These are phyloP conservation scores for Corylus avellana DNA, from an alignment of 306 rosid genomes.

Conservation along the genomic window DNA sequence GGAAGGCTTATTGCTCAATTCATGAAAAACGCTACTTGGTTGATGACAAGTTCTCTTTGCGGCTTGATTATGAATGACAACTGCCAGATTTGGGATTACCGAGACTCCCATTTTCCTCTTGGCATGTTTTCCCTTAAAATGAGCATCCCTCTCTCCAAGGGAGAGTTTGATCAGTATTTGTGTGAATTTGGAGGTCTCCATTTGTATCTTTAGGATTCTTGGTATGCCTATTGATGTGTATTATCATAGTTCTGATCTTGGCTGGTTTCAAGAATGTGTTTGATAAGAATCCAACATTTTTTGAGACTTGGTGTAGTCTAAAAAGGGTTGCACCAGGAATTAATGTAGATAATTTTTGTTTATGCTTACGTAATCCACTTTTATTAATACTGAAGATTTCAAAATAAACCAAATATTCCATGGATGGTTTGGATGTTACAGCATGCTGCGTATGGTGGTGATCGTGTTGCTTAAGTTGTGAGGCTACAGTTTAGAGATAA, in stretches of 20 bases:
- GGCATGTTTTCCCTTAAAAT: slow-evolving; percentile 15
- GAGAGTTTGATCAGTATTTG: slow-evolving; percentile 18
- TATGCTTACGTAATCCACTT: slow-evolving; percentile 10
- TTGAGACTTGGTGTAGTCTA: slow-evolving; percentile 20
- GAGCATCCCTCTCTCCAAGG: slow-evolving; percentile 13
- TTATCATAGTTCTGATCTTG: slow-evolving; percentile 22
- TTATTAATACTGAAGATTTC: neutral
- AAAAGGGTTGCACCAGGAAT: slow-evolving; percentile 15
- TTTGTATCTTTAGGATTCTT: slow-evolving; percentile 18
- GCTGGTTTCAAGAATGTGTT: slow-evolving; percentile 23
- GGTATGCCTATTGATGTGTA: slow-evolving; percentile 3
- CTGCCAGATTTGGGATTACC: slow-evolving; percentile 19
- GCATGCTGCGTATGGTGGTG: neutral
- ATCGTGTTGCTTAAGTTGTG: neutral
- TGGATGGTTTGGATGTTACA: neutral
- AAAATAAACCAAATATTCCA: neutral
- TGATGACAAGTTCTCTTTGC: slow-evolving; percentile 5
- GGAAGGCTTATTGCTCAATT: slow-evolving; percentile 22
- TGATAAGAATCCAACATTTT: slow-evolving; percentile 29
- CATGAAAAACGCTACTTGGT: neutral
- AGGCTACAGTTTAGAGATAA: neutral
- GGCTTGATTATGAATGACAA: slow-evolving; percentile 18
- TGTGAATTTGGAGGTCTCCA: slow-evolving; percentile 16
- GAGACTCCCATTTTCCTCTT: slow-evolving; percentile 23
- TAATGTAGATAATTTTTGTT: neutral